Evolutionary conservation across 2,329 filamentous ascomycete species (phyloP).

Genomic region (Ophiostoma ulmi): DNA sequence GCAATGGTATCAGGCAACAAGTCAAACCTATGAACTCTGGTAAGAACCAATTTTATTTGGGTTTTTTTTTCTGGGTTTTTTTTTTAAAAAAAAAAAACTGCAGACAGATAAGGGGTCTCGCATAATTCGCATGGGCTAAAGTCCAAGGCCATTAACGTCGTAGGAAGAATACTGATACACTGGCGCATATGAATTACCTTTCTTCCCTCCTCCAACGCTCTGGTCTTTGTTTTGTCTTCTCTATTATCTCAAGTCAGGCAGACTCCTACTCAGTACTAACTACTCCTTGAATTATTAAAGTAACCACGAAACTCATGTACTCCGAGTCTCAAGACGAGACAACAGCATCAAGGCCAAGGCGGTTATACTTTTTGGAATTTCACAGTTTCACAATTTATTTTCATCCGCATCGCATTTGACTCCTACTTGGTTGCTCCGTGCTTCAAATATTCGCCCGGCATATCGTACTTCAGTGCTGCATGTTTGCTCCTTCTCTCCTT

Average conservation of each 20-base stretch:
- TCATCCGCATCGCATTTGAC: neutral
- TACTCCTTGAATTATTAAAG: neutral
- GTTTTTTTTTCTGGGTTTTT: neutral
- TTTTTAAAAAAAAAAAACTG: too few species aligned
- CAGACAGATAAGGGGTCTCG: conserved; percentile 1
- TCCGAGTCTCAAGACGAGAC: conserved; percentile 7
- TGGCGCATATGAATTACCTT: neutral
- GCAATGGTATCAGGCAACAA: too few species aligned
- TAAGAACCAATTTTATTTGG: too few species aligned
- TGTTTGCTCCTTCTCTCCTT: neutral
- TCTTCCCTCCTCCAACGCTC: neutral
- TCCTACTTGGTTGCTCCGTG: neutral
- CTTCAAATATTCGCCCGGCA: neutral
- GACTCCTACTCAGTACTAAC: neutral
- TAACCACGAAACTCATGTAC: neutral
- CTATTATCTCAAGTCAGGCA: neutral
- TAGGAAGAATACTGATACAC: neutral
- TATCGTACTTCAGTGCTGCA: neutral
- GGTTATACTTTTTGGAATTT: neutral
- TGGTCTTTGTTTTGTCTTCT: neutral
- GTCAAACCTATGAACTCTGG: too few species aligned
- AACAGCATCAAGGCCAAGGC: neutral
- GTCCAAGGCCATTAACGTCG: neutral
- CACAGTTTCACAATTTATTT: neutral
- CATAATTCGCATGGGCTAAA: conserved; percentile 1